A percentile compares a stretch with the other conserved stretches of the same genome.
Evolutionary conservation across 106 monocot species (phyloP).

Genomic region (Iris macrosiphon): DNA sequence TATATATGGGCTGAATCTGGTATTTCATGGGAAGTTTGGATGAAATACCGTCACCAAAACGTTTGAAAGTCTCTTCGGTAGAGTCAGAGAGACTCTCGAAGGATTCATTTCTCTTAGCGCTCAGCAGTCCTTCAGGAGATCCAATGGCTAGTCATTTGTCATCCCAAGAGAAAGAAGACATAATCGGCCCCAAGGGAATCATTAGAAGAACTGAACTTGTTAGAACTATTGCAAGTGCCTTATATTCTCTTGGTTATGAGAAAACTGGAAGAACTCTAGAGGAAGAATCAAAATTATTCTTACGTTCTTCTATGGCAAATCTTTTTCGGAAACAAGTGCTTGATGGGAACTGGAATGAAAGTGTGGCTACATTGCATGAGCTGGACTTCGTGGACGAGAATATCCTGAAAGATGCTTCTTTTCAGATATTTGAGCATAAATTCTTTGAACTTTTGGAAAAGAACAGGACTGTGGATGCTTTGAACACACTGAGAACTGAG

Average conservation of each 20-base stretch:
- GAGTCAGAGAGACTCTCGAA: conserved; percentile 15
- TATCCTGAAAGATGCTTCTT: conserved; percentile 29
- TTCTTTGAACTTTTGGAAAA: conserved; percentile 52
- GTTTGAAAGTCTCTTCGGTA: conserved; percentile 29
- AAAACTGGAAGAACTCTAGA: conserved; percentile 48
- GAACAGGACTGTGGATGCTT: conserved; percentile 27
- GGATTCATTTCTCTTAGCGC: conserved; percentile 15
- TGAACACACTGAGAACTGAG: conserved; percentile 37
- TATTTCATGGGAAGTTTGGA: conserved; percentile 61
- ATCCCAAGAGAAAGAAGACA: conserved; percentile 37
- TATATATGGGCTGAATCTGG: conserved; percentile 52
- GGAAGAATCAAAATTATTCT: conserved; percentile 48
- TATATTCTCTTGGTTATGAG: conserved; percentile 66
- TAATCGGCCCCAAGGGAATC: conserved; percentile 46
- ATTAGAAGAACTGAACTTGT: conserved; percentile 56
- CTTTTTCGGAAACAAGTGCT: conserved; percentile 48
- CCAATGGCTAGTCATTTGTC: conserved; percentile 36
- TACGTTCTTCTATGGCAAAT: conserved; percentile 28
- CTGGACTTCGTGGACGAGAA: conserved; percentile 23
- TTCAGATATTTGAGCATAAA: conserved; percentile 49
- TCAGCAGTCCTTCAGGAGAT: conserved; percentile 29
- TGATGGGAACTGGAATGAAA: too few species aligned
- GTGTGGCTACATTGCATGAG: conserved; percentile 33
- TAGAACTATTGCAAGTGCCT: conserved; percentile 46
- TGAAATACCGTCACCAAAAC: conserved; percentile 54